Conservation (phyloP, 225 moss, liverwort and hornwort genomes). For the Asterella californica region DNA sequence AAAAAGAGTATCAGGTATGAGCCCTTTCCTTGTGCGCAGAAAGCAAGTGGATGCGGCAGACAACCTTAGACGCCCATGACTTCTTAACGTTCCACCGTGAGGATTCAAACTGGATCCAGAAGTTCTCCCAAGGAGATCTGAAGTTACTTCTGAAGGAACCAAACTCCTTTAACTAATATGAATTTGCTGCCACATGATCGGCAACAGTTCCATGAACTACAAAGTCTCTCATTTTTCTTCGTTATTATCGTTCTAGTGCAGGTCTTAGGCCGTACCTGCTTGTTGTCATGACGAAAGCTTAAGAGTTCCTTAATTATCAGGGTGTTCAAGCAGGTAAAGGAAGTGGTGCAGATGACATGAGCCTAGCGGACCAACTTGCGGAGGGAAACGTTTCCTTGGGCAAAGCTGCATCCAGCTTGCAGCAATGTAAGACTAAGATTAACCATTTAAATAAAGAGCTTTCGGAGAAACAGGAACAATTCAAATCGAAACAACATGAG, state of each 20-base stretch:
- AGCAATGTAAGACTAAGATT: conserved; percentile 80
- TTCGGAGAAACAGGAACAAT: conserved; percentile 62
- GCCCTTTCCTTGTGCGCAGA: not conserved
- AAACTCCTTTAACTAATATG: too few relatives aligned
- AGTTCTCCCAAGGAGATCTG: not conserved
- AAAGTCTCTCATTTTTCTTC: not conserved
- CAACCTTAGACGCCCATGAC: not conserved
- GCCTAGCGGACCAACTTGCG: conserved; percentile 84
- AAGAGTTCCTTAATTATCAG: conserved; percentile 33
- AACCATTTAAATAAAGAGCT: conserved; percentile 81
- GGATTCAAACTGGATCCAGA: not conserved
- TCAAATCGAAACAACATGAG: conserved; percentile 80
- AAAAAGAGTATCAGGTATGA: conserved; percentile 86
- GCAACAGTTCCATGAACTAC: not conserved
- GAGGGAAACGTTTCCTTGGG: conserved; percentile 83
- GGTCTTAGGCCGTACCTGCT: not conserved
- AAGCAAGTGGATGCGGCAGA: not conserved
- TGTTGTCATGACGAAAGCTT: not conserved
- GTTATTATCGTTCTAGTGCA: not conserved
- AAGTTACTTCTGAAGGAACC: not conserved
- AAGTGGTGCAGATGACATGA: conserved; percentile 84
- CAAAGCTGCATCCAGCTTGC: conserved; percentile 62
- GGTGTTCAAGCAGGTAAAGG: conserved; percentile 94
- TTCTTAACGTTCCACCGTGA: not conserved
- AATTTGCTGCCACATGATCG: not conserved